Evolutionary conservation across 768 basidiomycete species (phyloP), one percentile per base, ranked within the genome.

Genomic region (Chiua virens): DNA sequence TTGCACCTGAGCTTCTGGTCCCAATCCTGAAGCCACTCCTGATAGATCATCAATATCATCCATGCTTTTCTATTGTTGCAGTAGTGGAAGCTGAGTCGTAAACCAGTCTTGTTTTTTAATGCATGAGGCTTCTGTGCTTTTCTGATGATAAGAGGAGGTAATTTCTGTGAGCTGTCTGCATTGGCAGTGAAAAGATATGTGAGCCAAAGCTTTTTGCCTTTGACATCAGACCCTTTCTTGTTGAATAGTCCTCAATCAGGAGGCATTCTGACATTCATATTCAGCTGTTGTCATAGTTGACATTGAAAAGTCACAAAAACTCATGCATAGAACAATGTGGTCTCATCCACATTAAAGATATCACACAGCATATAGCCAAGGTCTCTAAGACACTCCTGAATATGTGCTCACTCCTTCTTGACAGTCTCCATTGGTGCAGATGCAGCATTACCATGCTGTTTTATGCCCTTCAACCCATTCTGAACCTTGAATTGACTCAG

Each of bases 341-440:
- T 68, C 48, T 73, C 65, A 50, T 75, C 72, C 55, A 68, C 64
- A 50, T 75, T 75, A 32, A 67, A 75, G 13, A 70, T 25, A 49
- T 75, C 67, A 8, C 50, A 45, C 9, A 58, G 49, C 34, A 49
- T 23, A 46, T 69, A 73, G 2, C 58, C 58, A 51, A 51, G 27
- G 20, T 65, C 53, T 32, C 54, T 41, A 11, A 71, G 62, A 1
- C 72, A 40, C 27, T 63, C 58, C 27, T 60, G 53, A 2, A 76
- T 42, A 0, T 54, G 54, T 13, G 57, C 39, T 4, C 56, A 28
- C 50, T 75, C 71, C 1, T 38, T 40, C 22, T 66, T 63, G 20
- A 73, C 62, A 15, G 42, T 58, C 7, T 58, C 49, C 1, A 51
- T 21, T 34, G 50, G 27, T 35, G 58, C 62, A 10, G 65, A 75